Evolutionary conservation across 1,139 yeast genomes (phyloP), one percentile per base, ranked within the genome.

Genomic region (Taiozyma onychis): DNA sequence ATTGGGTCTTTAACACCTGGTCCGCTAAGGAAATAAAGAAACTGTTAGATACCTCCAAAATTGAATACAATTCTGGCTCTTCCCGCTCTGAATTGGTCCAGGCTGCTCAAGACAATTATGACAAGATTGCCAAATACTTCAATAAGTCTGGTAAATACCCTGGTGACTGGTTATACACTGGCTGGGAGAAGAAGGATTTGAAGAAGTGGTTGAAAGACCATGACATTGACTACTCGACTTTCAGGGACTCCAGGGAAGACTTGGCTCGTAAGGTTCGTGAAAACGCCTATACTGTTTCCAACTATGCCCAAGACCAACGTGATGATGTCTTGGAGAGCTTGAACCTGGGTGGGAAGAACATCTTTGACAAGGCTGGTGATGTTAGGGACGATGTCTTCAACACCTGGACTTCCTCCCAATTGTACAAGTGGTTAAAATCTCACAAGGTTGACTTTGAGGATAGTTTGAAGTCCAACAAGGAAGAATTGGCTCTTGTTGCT

Each of bases 1-100:
- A 54, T n/a, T 61, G 65, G 65, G 48, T 59, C 26, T 80, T 80
- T 56, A 73, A 71, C 44, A 70, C 80, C 21, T 80, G 85, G 85
- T 53, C 58, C 7, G 39, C 52, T 5, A 61, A 47, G 69, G 84
- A 84, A 56, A 62, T 80, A 55, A 64, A 67, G 51, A 61, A 61
- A 41, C 68, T 74, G 44, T 65, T 78, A 55, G 65, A 68, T 44
- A 60, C 64, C 41, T 66, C 73, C 55, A 64, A 65, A 46, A 59
- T 67, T 41, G 65, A 67, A 45, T 61, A 65, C 24, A 58, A 71
- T 9, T 67, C 69, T 18, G 66, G 68, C 45, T 27, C 50, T 8
- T 50, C 46, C 13, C 62, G 57, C 37, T 51, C 57, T 9, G 70
- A 74, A 22, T 63, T 79, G 58, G 53, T 74, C 45, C 58, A 67